These are phyloP conservation scores for Colletotrichum falcatum DNA, from an alignment of 2,329 filamentous ascomycete genomes.

Conservation along the genomic window DNA sequence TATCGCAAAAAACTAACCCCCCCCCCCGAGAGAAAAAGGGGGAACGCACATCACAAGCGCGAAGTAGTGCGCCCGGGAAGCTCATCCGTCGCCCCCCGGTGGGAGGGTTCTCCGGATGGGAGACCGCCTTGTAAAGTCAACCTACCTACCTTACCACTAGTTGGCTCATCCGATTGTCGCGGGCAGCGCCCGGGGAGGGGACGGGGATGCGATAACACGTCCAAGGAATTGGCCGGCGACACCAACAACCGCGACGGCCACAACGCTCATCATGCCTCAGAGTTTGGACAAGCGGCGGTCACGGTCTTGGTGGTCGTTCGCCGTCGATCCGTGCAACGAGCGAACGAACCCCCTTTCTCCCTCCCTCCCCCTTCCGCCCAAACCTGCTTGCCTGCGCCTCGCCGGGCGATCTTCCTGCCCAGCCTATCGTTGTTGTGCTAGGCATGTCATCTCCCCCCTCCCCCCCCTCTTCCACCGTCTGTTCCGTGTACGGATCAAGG, in stretches of 20 bases:
- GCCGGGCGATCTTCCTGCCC: conserved; percentile 25
- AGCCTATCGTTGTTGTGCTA: not conserved
- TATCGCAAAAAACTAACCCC: conserved; percentile 4
- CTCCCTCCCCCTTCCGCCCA: not conserved
- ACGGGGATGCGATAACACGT: not conserved
- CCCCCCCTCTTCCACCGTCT: not conserved
- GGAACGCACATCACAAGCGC: not conserved
- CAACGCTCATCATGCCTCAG: not conserved
- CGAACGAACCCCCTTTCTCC: not conserved
- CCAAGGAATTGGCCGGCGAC: not conserved
- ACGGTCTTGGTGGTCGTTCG: not conserved
- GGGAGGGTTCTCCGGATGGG: conserved; percentile 6
- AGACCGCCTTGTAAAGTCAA: too few species aligned
- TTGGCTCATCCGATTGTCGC: conserved; percentile 11
- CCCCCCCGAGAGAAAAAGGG: too few species aligned
- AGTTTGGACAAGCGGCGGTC: not conserved
- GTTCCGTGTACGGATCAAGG: not conserved
- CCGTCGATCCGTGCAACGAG: conserved; percentile 30
- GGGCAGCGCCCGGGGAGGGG: conserved; percentile 2
- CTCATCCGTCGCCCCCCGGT: conserved; percentile 4
- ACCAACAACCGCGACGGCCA: not conserved
- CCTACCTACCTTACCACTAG: too few species aligned
- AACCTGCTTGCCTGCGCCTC: conserved; percentile 7
- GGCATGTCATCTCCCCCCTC: not conserved
- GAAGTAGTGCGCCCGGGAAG: not conserved